phyloP scores from a whole-genome alignment of 345 rosid species.

The Zanthoxylum bungeanum region DNA sequence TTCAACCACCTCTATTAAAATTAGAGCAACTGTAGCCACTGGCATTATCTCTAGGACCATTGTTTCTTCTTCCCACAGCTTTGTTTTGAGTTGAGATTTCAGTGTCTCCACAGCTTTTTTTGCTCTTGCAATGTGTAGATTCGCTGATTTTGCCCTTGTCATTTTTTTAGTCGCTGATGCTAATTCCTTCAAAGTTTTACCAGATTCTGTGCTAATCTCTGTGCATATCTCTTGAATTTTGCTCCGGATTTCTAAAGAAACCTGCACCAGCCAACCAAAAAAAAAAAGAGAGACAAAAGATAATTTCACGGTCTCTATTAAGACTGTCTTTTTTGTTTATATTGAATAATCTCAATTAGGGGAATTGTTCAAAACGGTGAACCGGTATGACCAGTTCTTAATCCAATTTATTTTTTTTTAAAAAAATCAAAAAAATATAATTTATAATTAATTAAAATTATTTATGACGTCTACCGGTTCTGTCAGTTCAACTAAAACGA shows the following conservation, averaged over 20 bases:
- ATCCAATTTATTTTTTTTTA: no score
- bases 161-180: slow-evolving; percentile 24
- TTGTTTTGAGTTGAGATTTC: slow-evolving; percentile 16
- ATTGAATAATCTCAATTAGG: no score
- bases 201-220: slow-evolving; percentile 23
- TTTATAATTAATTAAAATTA: no score
- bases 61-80: slow-evolving; percentile 16
- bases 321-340: no score
- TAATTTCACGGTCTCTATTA: no score
- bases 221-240: slow-evolving; percentile 28
- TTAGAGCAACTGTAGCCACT: slow-evolving; percentile 26
- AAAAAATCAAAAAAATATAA: no score
- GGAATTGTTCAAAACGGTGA: no score
- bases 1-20: slow-evolving; percentile 28
- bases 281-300: neutral
- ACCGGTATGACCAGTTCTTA: no score
- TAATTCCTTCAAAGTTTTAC: slow-evolving; percentile 39
- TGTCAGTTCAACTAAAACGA: no score
- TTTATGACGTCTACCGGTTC: no score
- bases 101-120: slow-evolving; percentile 23
- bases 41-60: slow-evolving; percentile 10
- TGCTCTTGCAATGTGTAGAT: slow-evolving; percentile 17
- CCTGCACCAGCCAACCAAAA: slow-evolving; percentile 27
- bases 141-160: slow-evolving; percentile 7
- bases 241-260: slow-evolving; percentile 12